Base-by-base conservation (phyloP, 306 rosid species). In the Prunus padus region DNA sequence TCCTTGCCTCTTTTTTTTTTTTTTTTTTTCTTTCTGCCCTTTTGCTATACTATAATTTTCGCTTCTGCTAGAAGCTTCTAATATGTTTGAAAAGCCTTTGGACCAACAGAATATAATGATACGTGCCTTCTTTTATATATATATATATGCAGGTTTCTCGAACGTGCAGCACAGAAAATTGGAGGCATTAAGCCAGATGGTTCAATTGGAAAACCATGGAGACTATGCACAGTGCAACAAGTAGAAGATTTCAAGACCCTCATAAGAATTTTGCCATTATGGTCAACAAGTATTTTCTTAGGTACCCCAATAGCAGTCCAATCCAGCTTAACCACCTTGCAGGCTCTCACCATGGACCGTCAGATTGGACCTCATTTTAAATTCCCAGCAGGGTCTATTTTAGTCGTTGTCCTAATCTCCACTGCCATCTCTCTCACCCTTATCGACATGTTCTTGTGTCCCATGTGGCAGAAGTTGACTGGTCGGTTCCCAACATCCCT, bases 301-400 rank as follows among this genome's bases (percentile, higher is more conserved):
- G 15, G 69, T 3, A 82, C 83, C 57, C 93, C 96, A 69, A 82
- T 85, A 13, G 89, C 57, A 59, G 52, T 89, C 50, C 90, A 74
- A 51, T 19, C 20, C 62, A 88, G 89, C 81, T 67, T 88, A 54
- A 71, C 85, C 14, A 61, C 89, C 61, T 88, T 92, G 20, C 96
- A 92, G 84, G 90, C 90, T 40, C 78, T 92, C 61, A 71, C 77
- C 69, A 86, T 75, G 90, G 88, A 89, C 75, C 89, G 87, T 76
- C 84, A 82, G 22, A 56, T 92, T 11, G 90, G 91, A 12, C 56
- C 86, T 0, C 83, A 80, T 62, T 89, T 92, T n/a, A 51, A 82
- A 75, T 62, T 88, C 59, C 93, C 95, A 26, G 78, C 93, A 0
- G 88, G 86, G 0, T 86, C 96, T 22, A 28, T 88, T 13, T 0